These are phyloP conservation scores for Ramaria rubella DNA, from an alignment of 768 basidiomycete species.

Conservation along the genomic window DNA sequence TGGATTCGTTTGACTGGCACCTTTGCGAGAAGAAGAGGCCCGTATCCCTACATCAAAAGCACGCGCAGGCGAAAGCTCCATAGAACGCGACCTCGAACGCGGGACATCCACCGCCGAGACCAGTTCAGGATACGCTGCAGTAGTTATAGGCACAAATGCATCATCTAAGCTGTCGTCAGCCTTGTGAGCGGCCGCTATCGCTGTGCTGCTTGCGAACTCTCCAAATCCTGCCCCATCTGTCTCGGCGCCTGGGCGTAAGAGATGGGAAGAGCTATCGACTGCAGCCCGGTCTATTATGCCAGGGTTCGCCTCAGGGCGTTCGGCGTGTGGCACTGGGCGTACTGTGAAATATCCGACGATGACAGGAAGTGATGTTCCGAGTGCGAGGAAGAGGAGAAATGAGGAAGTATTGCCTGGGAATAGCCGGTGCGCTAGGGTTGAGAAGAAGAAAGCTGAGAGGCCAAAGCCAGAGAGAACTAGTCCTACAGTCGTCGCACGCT, in stretches of 20 bases:
- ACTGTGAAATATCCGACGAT: conserved; percentile 70
- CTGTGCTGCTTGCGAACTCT: no score
- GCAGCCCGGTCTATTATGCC: neutral
- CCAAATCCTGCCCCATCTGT: no score
- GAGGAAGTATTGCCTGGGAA: conserved; percentile 76
- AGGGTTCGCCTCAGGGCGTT: neutral
- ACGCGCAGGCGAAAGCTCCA: conserved; percentile 23
- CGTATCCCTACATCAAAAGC: neutral
- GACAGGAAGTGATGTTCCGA: conserved; percentile 79
- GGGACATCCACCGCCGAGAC: neutral
- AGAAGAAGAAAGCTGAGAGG: conserved; percentile 87
- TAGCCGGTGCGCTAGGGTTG: conserved; percentile 59
- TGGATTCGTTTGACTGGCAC: neutral
- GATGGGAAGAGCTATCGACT: neutral
- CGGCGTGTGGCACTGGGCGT: conserved; percentile 42
- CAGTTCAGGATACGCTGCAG: no score
- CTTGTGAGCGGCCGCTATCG: neutral
- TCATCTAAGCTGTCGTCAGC: no score
- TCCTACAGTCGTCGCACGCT: conserved; percentile 73
- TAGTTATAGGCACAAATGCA: no score
- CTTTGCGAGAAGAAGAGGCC: neutral
- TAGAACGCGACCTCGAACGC: neutral
- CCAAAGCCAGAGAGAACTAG: conserved; percentile 84
- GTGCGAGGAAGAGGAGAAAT: conserved; percentile 66
- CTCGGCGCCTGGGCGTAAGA: neutral